Evolutionary conservation across 768 basidiomycete genomes (phyloP).

Genomic region (Leccinum imitatum): DNA sequence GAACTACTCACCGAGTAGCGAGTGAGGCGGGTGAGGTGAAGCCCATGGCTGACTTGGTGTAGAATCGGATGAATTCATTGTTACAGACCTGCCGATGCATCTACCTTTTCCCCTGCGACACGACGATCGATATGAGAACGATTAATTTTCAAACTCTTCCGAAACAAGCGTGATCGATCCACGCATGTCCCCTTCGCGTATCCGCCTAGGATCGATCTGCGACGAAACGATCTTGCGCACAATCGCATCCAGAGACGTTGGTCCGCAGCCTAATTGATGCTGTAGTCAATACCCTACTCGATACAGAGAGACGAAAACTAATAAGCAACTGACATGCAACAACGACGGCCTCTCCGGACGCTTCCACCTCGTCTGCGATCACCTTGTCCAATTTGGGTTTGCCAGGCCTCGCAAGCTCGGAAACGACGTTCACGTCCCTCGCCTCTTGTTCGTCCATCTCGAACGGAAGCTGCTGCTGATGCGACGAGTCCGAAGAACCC

Average conservation of each 20-base stretch:
- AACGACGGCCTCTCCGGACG: constrained; percentile 52
- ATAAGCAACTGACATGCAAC: constrained; percentile 61
- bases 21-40: too few species aligned
- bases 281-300: not conserved
- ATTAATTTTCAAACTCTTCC: constrained; percentile 66
- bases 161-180: constrained; percentile 61
- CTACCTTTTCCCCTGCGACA: not conserved
- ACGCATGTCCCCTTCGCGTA: constrained; percentile 54
- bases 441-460: constrained; percentile 59
- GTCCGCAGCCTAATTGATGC: constrained; percentile 62
- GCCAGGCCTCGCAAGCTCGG: constrained; percentile 65
- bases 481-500: not conserved
- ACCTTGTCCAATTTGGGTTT: constrained; percentile 64
- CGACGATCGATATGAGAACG: not conserved
- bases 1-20: too few species aligned
- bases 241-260: constrained; percentile 64
- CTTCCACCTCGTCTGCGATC: constrained; percentile 61
- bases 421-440: constrained; percentile 54
- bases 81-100: too few species aligned
- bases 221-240: constrained; percentile 63
- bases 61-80: not conserved
- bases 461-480: constrained; percentile 26
- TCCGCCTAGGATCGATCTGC: constrained; percentile 55
- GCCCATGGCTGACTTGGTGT: too few species aligned
- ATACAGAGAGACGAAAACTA: too few species aligned